A percentile compares a stretch with the other conserved stretches of the same genome.
These are phyloP conservation scores for Kodamaea sp. DNA, from an alignment of 1,139 yeast genomes.

Conservation along the genomic window DNA sequence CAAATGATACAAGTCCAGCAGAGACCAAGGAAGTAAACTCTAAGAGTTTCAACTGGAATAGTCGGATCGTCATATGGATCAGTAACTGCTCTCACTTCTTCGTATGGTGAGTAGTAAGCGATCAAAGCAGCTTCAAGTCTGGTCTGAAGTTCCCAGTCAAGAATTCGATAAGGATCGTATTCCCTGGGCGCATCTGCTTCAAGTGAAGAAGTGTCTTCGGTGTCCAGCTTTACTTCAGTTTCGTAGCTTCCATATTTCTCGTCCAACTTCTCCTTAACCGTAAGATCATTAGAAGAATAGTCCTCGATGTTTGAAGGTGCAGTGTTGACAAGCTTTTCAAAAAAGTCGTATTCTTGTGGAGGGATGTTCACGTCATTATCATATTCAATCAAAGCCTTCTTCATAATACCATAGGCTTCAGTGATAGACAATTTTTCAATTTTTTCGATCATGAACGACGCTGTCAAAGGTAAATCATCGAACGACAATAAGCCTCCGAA, in stretches of 20 bases:
- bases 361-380: constrained; percentile 23
- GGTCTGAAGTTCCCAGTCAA: constrained; percentile 19
- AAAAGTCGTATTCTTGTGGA: constrained; percentile 13
- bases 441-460: constrained; percentile 31
- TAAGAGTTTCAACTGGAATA: constrained; percentile 53
- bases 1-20: constrained; percentile 59
- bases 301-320: constrained; percentile 15
- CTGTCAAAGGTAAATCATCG: constrained; percentile 28
- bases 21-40: constrained; percentile 57
- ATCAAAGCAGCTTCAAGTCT: constrained; percentile 29
- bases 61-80: constrained; percentile 52
- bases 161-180: constrained; percentile 2
- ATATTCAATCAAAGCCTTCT: constrained; percentile 18
- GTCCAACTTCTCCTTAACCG: constrained; percentile 1
- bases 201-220: constrained; percentile 1
- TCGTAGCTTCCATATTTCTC: neutral
- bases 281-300: constrained; percentile 5
- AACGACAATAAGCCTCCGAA: constrained; percentile 24
- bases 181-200: neutral
- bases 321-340: constrained; percentile 4
- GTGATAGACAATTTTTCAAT: constrained; percentile 20
- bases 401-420: constrained; percentile 25
- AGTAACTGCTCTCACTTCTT: constrained; percentile 63
- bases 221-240: neutral
- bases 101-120: constrained; percentile 60